Base-by-base conservation (phyloP, 441 rosid genomes). In the Adansonia grandidieri region DNA sequence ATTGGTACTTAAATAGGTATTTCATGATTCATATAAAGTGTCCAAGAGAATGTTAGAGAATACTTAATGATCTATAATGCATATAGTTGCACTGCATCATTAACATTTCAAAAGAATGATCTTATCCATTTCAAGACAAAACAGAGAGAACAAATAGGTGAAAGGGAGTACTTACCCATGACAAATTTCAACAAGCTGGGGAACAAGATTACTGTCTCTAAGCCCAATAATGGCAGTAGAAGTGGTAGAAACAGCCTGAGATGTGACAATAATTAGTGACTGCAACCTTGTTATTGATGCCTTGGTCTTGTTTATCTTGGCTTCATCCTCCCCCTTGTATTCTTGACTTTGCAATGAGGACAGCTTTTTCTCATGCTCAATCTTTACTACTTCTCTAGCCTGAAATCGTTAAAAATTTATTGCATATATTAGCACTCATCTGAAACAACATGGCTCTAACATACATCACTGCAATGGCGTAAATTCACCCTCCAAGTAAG, bases 341-440 rank as follows among this genome's bases (percentile, higher is more conserved):
- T 95, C 99, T 80, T 92, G 98, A 77, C 91, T 91, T 86, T 95
- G 99, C 76, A 95, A 86, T 2, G 87, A 85, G 9, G 95, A 80
- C 48, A 95, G 85, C 91, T 95, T 95, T 82, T 86, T 95, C 74
- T 90, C 92, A 65, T 92, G 96, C 84, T 87, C 98, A 82, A 95
- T 95, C 89, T 91, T 95, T 19, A 83, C 91, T 61, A 91, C 93
- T 88, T 95, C 99, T 86, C 98, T 91, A 58, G 82, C 90, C 99
- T 95, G 78, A 66, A 80, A 78, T 57, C 60, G 66, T 64, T 56
- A 69, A 74, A 69, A 64, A 64, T 28, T 37, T 2, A 14, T 37
- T 2, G 66, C 51, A 63, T 13, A n/a, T 44, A 74, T 81, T 50
- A 75, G 77, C 75, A 80, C 60, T 48, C 42, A 11, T 57, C 40